These are phyloP conservation scores for Castanea crenata DNA, from an alignment of 306 rosid genomes.

Conservation along the genomic window DNA sequence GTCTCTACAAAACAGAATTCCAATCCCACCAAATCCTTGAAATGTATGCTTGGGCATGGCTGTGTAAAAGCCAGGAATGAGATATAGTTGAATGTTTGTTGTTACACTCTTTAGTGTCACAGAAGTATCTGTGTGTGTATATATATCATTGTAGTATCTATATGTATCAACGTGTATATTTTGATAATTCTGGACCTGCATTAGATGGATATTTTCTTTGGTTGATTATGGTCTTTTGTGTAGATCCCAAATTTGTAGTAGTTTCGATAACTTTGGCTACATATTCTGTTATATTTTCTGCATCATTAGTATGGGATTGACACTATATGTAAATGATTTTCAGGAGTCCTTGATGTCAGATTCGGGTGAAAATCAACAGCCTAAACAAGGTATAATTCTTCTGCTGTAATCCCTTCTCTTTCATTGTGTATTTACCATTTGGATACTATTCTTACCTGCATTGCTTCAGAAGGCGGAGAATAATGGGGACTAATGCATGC, in stretches of 20 bases:
- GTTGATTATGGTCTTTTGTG: not conserved
- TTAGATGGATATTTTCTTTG: not conserved
- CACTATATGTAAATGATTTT: not conserved
- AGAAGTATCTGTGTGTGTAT: too few species aligned
- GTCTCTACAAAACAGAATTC: too few species aligned
- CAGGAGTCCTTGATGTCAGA: constrained; percentile 24
- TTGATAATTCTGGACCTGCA: not conserved
- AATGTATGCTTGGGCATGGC: too few species aligned
- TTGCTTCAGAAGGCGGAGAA: too few species aligned
- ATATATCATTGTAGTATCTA: too few species aligned
- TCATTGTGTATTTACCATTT: not conserved
- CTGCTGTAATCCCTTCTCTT: not conserved
- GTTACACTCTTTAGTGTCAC: too few species aligned
- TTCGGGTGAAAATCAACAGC: constrained; percentile 21
- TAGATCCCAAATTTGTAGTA: not conserved
- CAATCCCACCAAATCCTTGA: too few species aligned
- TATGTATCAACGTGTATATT: too few species aligned
- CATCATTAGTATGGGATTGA: not conserved
- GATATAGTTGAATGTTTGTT: too few species aligned
- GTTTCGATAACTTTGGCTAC: not conserved
- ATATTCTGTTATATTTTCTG: not conserved
- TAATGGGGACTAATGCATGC: too few species aligned
- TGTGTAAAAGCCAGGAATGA: too few species aligned
- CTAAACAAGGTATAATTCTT: constrained; percentile 34
- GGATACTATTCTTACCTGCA: not conserved